Percentiles rank a stretch among this genome's conserved stretches.
phyloP scores from a whole-genome alignment of 2,329 filamentous ascomycete species.

The Aspergillus aculeatus region DNA sequence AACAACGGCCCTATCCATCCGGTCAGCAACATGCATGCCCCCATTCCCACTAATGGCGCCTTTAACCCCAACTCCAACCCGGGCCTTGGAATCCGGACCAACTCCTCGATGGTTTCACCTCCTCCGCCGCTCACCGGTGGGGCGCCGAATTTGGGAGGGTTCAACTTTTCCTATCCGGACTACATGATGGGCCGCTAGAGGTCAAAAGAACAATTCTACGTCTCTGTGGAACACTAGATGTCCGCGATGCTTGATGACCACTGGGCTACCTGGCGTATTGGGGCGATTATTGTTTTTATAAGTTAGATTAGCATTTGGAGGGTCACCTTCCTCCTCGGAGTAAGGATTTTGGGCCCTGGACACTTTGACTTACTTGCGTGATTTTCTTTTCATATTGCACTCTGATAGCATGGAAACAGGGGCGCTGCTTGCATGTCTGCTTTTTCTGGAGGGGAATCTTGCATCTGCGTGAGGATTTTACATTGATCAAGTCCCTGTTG shows the following conservation, averaged over 20 bases:
- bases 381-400: slow-evolving; percentile 18
- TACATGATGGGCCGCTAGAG: slow-evolving; percentile 50
- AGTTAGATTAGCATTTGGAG: slow-evolving; percentile 45
- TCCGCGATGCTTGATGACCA: slow-evolving; percentile 46
- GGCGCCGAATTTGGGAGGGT: slow-evolving; percentile 34
- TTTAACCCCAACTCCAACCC: slow-evolving; percentile 38
- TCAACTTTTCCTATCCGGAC: slow-evolving; percentile 44
- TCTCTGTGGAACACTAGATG: slow-evolving; percentile 36
- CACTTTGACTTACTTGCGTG: slow-evolving; percentile 30
- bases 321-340: slow-evolving; percentile 37
- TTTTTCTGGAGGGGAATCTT: slow-evolving; percentile 29
- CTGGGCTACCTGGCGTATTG: slow-evolving; percentile 43
- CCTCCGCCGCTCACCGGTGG: slow-evolving; percentile 30
- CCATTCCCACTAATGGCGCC: slow-evolving; percentile 30
- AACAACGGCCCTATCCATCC: slow-evolving; percentile 34
- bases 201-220: slow-evolving; percentile 20
- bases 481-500: slow-evolving; percentile 15
- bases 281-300: slow-evolving; percentile 34
- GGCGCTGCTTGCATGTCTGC: slow-evolving; percentile 31
- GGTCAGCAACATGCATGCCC: slow-evolving; percentile 28
- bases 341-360: slow-evolving; percentile 34
- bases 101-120: slow-evolving; percentile 32
- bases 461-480: slow-evolving; percentile 26
- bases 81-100: slow-evolving; percentile 40
- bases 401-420: slow-evolving; percentile 34